Conservation (phyloP, 2,329 filamentous ascomycete species). For the Monilinia aucupariae region DNA sequence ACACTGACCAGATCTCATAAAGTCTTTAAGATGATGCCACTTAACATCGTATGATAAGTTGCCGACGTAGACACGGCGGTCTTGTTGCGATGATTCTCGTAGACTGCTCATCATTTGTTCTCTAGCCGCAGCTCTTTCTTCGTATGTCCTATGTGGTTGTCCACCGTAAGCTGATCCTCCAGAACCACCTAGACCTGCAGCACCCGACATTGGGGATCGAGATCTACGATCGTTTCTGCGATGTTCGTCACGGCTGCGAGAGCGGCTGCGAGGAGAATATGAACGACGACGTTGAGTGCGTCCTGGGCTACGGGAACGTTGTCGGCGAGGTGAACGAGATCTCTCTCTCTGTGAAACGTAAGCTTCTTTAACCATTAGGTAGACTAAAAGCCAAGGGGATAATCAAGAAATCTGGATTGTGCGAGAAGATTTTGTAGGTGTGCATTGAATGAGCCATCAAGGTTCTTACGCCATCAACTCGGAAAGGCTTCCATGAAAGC, state of each 20-base stretch:
- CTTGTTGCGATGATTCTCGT: slow-evolving; percentile 92
- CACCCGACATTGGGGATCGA: slow-evolving; percentile 79
- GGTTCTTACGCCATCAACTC: slow-evolving; percentile 21
- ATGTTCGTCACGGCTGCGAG: slow-evolving; percentile 71
- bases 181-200: slow-evolving; percentile 59
- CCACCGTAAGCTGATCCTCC: slow-evolving; percentile 60
- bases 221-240: slow-evolving; percentile 70
- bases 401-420: slow-evolving; percentile 26
- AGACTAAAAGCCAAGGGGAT: slow-evolving; percentile 9
- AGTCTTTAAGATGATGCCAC: slow-evolving; percentile 99
- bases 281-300: slow-evolving; percentile 65
- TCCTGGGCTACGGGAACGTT: slow-evolving; percentile 49
- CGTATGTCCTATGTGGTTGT: slow-evolving; percentile 68
- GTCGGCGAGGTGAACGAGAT: slow-evolving; percentile 79
- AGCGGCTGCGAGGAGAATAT: slow-evolving; percentile 73
- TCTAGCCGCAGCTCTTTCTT: slow-evolving; percentile 77
- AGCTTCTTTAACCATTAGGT: slow-evolving; percentile 31
- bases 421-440: slow-evolving; percentile 1
- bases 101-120: slow-evolving; percentile 96
- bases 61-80: slow-evolving; percentile 98
- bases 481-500: slow-evolving; percentile 15
- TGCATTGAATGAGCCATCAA: slow-evolving; percentile 20
- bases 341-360: slow-evolving; percentile 66
- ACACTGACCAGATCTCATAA: slow-evolving; percentile 95
- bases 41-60: slow-evolving; percentile 99